These are phyloP conservation scores for Claviceps purpurea DNA, from an alignment of 2,329 filamentous ascomycete species.

Conservation along the genomic window DNA sequence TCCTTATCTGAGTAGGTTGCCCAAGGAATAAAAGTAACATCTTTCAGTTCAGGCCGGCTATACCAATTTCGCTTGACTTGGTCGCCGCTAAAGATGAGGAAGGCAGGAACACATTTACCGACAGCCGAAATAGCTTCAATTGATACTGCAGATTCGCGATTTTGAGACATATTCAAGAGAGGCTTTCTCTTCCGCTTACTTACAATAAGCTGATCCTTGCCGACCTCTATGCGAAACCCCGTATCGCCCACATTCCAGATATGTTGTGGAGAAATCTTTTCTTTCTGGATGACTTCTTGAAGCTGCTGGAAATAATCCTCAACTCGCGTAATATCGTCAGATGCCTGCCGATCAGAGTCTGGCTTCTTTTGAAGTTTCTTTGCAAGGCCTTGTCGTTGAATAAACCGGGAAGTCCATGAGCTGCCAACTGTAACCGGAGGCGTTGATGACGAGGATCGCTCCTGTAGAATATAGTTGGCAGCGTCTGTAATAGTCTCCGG, in stretches of 20 bases:
- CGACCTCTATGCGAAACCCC: background rate
- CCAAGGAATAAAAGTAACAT: background rate
- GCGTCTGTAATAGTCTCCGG: background rate
- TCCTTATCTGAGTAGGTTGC: background rate
- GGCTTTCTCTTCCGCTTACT: background rate
- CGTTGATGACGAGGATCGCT: background rate
- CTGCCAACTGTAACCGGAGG: background rate
- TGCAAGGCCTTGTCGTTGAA: background rate
- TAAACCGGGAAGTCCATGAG: background rate
- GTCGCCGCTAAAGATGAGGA: background rate
- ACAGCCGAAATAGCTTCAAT: background rate
- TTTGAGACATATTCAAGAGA: background rate
- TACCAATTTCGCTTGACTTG: background rate
- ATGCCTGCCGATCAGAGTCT: background rate
- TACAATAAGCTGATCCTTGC: background rate
- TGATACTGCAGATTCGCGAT: background rate
- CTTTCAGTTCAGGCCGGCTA: background rate
- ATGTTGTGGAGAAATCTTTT: background rate
- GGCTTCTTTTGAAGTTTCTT: background rate
- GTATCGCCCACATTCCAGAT: background rate
- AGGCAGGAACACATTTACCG: background rate
- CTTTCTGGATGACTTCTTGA: background rate
- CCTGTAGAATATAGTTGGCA: background rate
- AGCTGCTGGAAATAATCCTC: background rate
- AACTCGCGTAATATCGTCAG: background rate